These are phyloP conservation scores for Pseudofabraea citricarpa DNA, from an alignment of 2,329 filamentous ascomycete species.

Conservation along the genomic window DNA sequence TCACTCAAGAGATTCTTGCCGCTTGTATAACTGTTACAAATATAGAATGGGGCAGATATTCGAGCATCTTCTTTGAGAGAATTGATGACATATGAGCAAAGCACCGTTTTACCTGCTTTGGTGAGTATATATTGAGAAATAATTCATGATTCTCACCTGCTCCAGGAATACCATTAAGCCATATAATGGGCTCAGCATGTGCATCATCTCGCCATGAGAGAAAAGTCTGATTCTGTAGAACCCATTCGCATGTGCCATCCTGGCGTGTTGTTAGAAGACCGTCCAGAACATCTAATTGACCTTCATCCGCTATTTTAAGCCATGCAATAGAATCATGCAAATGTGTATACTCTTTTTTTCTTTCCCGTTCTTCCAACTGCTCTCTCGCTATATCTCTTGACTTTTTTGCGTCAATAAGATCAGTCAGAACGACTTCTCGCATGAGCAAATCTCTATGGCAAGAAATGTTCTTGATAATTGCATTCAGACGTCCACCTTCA, in stretches of 20 bases:
- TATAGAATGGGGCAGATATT: conserved; percentile 7
- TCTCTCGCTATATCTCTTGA: conserved; percentile 3
- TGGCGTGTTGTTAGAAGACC: neutral
- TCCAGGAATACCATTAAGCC: conserved; percentile 15
- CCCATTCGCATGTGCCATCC: conserved; percentile 10
- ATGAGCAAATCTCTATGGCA: conserved; percentile 12
- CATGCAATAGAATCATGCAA: conserved; percentile 9
- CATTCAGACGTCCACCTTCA: conserved; percentile 4
- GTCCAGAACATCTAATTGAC: conserved; percentile 7
- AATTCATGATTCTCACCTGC: too few relatives aligned
- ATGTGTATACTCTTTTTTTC: neutral
- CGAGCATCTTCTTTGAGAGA: conserved; percentile 2
- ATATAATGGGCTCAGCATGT: conserved; percentile 3
- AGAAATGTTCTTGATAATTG: conserved; percentile 7
- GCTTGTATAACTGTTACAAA: conserved; percentile 12
- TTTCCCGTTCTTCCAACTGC: conserved; percentile 3
- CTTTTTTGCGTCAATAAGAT: conserved; percentile 10
- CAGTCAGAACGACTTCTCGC: conserved; percentile 8
- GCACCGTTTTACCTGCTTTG: conserved; percentile 14
- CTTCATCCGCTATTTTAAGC: conserved; percentile 9
- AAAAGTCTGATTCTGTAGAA: neutral
- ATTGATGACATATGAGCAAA: conserved; percentile 10
- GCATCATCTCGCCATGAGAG: conserved; percentile 8
- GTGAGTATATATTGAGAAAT: too few relatives aligned
- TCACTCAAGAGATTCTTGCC: conserved; percentile 6